phyloP scores from a whole-genome alignment of 352 stramenopile genomes.

The Phytophthora sansomeana region DNA sequence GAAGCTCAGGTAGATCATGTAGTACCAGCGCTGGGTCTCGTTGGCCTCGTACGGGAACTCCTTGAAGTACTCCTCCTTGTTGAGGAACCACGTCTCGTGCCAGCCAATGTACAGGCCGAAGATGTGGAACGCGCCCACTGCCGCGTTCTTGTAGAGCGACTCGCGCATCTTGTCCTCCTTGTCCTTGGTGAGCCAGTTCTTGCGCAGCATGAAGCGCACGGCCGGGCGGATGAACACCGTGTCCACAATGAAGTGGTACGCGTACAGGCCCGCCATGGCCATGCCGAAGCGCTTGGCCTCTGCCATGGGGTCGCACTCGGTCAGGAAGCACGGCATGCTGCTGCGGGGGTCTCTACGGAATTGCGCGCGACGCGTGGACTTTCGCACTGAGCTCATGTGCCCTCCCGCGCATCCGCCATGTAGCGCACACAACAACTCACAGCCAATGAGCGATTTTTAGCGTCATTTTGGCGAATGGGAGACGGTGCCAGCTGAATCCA shows the following conservation, averaged over 20 bases:
- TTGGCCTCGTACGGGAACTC: slow-evolving; percentile 56
- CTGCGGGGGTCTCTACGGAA: slow-evolving; percentile 9
- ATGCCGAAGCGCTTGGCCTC: slow-evolving; percentile 72
- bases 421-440: neutral
- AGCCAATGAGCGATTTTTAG: slow-evolving; percentile 14
- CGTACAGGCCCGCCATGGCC: slow-evolving; percentile 63
- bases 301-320: slow-evolving; percentile 57
- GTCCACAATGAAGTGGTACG: slow-evolving; percentile 79
- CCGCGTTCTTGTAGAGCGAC: slow-evolving; percentile 85
- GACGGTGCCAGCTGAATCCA: slow-evolving; percentile 4
- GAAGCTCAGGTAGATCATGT: slow-evolving; percentile 87
- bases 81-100: slow-evolving; percentile 79
- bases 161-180: slow-evolving; percentile 88
- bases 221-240: slow-evolving; percentile 64
- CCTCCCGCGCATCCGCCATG: slow-evolving; percentile 1
- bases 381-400: slow-evolving; percentile 36
- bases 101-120: slow-evolving; percentile 69
- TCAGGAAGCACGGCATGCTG: slow-evolving; percentile 78
- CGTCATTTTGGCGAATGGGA: slow-evolving; percentile 12
- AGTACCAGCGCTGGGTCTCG: slow-evolving; percentile 80
- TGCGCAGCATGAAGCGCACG: slow-evolving; percentile 51
- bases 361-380: slow-evolving; percentile 38
- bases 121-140: slow-evolving; percentile 68
- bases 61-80: slow-evolving; percentile 72
- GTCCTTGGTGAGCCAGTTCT: slow-evolving; percentile 53